Conservation (phyloP, 1,139 yeast genomes). For the Zygoascus sp. region DNA sequence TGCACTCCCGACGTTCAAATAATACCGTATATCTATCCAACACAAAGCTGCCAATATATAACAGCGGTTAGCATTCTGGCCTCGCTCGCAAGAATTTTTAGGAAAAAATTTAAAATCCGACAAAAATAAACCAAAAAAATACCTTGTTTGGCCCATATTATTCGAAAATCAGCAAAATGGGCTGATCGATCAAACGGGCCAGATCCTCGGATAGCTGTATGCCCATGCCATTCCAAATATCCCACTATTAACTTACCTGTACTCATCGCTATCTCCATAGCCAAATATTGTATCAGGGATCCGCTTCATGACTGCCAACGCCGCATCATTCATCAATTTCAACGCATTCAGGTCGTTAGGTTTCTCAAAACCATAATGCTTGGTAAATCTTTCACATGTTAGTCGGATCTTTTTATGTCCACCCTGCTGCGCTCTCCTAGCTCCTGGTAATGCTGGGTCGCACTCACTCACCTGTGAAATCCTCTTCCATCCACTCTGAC, state of each 20-base stretch:
- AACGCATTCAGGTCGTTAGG: slow-evolving; percentile 84
- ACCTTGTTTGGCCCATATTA: no score
- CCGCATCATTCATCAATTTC: slow-evolving; percentile 76
- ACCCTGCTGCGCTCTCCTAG: neutral
- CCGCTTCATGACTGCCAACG: slow-evolving; percentile 54
- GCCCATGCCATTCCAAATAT: no score
- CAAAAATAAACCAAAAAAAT: no score
- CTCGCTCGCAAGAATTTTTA: no score
- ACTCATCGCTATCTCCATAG: slow-evolving; percentile 95
- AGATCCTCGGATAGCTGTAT: no score
- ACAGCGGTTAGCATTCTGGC: no score
- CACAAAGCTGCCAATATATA: slow-evolving; percentile 44
- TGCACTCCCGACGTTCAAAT: slow-evolving; percentile 77
- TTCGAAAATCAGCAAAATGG: no score
- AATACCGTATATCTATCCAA: slow-evolving; percentile 56
- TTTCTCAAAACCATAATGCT: slow-evolving; percentile 65
- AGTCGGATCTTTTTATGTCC: neutral
- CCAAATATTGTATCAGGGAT: slow-evolving; percentile 75
- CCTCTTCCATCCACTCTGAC: slow-evolving; percentile 92
- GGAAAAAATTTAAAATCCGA: no score
- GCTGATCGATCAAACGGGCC: no score
- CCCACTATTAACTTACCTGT: slow-evolving; percentile 47
- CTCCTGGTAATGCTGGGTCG: neutral
- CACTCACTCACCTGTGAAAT: slow-evolving; percentile 57
- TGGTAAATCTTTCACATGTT: slow-evolving; percentile 47